phyloP scores from a whole-genome alignment of 306 rosid genomes.

The Dalbergia cochinchinensis region DNA sequence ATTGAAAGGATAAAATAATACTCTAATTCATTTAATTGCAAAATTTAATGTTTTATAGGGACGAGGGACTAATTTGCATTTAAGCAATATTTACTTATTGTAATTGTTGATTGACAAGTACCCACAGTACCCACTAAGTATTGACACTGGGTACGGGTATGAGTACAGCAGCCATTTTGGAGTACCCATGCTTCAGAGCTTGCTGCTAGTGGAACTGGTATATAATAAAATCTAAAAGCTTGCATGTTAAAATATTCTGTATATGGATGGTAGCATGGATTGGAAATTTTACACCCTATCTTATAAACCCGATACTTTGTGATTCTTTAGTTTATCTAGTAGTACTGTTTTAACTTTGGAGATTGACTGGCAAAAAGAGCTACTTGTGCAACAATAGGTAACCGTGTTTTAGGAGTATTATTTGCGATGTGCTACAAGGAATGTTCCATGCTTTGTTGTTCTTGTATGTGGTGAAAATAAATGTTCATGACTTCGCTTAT shows the following conservation, averaged over 20 bases:
- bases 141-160: too few species aligned
- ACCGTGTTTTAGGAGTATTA: conserved; percentile 17
- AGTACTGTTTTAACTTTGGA: neutral
- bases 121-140: too few species aligned
- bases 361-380: conserved; percentile 6
- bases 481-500: conserved; percentile 19
- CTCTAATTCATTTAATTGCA: too few species aligned
- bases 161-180: too few species aligned
- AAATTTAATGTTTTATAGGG: too few species aligned
- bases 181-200: too few species aligned
- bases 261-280: neutral
- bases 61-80: too few species aligned
- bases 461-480: conserved; percentile 30
- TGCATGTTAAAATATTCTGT: conserved; percentile 20
- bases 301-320: too few species aligned
- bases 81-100: too few species aligned
- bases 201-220: conserved; percentile 9
- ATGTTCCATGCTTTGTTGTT: conserved; percentile 8
- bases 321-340: conserved; percentile 1
- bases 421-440: neutral
- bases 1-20: too few species aligned
- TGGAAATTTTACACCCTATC: neutral
- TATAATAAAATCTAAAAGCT: conserved; percentile 28
- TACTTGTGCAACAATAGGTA: neutral
- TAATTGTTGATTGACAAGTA: too few species aligned